Evolutionary conservation across 768 basidiomycete species (phyloP), one percentile per base, ranked within the genome.

Genomic region (Leccinum arenicola): DNA sequence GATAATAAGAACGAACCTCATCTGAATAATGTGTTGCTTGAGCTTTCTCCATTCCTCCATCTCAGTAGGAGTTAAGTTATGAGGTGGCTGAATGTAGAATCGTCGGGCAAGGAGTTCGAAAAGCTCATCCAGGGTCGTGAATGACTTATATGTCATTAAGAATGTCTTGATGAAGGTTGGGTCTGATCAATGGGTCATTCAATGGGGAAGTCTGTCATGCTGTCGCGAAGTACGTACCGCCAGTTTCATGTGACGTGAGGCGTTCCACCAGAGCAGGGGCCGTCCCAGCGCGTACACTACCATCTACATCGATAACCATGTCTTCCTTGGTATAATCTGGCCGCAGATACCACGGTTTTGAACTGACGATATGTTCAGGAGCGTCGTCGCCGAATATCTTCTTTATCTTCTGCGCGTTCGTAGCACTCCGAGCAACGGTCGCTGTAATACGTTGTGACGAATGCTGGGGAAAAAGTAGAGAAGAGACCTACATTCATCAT

Each of bases 141-240:
- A 98, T 1, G 93, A 95, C 68, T 95, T 93, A 80, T 93, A 97
- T 1, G 96, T 97, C 84, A 97, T 88, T 63, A 98, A 75, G 82
- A 98, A 98, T 1, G 95, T 88, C 70, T 88, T 87, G 71, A 82
- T 90, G 75, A 89, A 96, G 7, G 83, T 82, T 1, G 87, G 82
- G 72, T 97, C 90, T 89, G 53, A 40, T 65, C 58, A 23, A 55
- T 29, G 36, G 23, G 50, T 60, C 36, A 62, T 54, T 23, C 21
- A 21, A 21, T 38, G 21, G 51, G 6, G 21, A 57, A 59, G 17
- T 45, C 48, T 43, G 17, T 11, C 35, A 48, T 50, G 50, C 31
- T 11, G 36, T 48, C 10, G n/a, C 33, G 14, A n/a, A 50, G 8
- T 38, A 70, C 86, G 68, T 64, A 93, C 94, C 91, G 55, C 85